These are phyloP conservation scores for Cryptococcus sp. DNA, from an alignment of 1,284 basidiomycete genomes.

Conservation along the genomic window DNA sequence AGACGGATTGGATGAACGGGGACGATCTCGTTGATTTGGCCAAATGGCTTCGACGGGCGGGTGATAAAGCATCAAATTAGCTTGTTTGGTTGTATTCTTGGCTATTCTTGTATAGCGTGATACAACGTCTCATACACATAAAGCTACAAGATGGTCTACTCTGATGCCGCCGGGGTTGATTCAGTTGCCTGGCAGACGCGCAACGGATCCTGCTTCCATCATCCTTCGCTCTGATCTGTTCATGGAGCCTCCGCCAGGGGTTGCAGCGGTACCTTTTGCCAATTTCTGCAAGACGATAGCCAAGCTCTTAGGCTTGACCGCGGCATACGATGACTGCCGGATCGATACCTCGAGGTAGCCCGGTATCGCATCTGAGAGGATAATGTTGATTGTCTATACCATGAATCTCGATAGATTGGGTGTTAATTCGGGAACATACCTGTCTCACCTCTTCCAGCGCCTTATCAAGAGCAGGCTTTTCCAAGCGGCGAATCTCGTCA, in stretches of 20 bases:
- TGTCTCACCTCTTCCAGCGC: conserved; percentile 76
- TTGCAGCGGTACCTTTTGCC: conserved; percentile 56
- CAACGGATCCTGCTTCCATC: conserved; percentile 66
- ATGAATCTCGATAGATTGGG: not conserved
- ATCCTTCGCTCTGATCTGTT: conserved; percentile 63
- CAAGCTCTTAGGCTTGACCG: conserved; percentile 69
- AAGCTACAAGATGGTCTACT: too few species aligned
- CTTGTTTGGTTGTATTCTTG: too few species aligned
- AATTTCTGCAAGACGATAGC: conserved; percentile 76
- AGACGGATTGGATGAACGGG: conserved; percentile 31
- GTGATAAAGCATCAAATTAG: too few species aligned
- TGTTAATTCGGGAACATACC: conserved; percentile 52
- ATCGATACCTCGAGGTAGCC: conserved; percentile 72
- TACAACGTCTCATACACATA: too few species aligned
- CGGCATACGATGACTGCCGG: conserved; percentile 66
- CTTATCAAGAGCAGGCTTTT: conserved; percentile 63
- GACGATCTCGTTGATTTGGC: conserved; percentile 34
- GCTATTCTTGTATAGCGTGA: too few species aligned
- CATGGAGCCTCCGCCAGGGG: conserved; percentile 45
- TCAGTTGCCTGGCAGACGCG: too few species aligned
- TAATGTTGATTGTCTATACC: conserved; percentile 68
- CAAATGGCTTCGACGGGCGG: conserved; percentile 9
- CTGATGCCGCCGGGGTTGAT: too few species aligned
- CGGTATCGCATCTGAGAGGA: conserved; percentile 66
- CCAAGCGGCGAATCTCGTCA: conserved; percentile 69